A percentile compares a stretch with the other conserved stretches of the same genome.
phyloP scores from a whole-genome alignment of 2,329 filamentous ascomycete species.

The Diaporthe nobilis region DNA sequence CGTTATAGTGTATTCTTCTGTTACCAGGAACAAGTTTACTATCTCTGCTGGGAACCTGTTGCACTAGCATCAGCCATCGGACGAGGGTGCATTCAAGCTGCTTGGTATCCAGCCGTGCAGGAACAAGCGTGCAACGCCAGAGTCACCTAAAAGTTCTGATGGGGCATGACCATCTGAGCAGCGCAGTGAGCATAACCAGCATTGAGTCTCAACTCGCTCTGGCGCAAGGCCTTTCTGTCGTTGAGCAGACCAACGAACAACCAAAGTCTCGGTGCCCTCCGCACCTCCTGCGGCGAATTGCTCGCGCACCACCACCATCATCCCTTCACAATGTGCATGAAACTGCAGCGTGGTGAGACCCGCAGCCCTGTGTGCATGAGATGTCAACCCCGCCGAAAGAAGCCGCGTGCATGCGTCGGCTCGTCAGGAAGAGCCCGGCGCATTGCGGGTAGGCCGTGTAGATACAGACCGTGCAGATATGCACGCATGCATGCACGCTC shows the following conservation, averaged over 20 bases:
- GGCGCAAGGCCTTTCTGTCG: not conserved
- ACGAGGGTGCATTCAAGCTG: not conserved
- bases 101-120: not conserved
- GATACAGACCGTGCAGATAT: not conserved
- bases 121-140: not conserved
- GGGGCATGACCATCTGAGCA: not conserved
- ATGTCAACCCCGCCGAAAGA: not conserved
- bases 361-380: not conserved
- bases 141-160: not conserved
- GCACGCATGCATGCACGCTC: slow-evolving; percentile 15
- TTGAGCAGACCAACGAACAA: not conserved
- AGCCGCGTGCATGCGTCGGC: not conserved
- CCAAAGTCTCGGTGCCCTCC: slow-evolving; percentile 6
- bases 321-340: slow-evolving; percentile 16
- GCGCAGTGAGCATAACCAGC: not conserved
- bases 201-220: not conserved
- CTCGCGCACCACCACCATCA: not conserved
- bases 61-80: not conserved
- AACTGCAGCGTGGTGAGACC: slow-evolving; percentile 6
- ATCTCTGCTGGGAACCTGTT: not conserved
- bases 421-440: not conserved
- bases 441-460: not conserved
- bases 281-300: not conserved
- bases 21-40: not conserved
- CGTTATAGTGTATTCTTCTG: no score